Evolutionary conservation across 2,329 filamentous ascomycete genomes (phyloP).

Genomic region (Lachnellula suecica): DNA sequence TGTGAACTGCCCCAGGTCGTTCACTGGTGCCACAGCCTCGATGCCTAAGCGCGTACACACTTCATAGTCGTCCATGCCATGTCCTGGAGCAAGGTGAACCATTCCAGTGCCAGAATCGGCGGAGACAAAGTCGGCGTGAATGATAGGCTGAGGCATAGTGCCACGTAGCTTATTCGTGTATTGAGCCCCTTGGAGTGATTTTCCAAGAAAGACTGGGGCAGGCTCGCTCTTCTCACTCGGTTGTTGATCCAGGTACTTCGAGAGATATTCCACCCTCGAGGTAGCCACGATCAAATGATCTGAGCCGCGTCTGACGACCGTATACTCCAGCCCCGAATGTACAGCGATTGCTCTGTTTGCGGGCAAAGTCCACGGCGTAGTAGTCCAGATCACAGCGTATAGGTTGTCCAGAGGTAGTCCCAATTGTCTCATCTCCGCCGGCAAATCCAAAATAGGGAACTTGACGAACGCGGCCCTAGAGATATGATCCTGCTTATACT

Average conservation of each 20-base stretch:
- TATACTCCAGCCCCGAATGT: constrained; percentile 72
- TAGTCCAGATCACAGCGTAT: constrained; percentile 95
- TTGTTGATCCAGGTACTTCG: constrained; percentile 37
- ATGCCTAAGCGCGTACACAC: constrained; percentile 72
- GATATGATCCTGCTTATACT: constrained; percentile 74
- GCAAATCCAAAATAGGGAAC: constrained; percentile 62
- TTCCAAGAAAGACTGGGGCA: constrained; percentile 58
- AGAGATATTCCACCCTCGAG: constrained; percentile 63
- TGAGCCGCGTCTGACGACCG: constrained; percentile 56
- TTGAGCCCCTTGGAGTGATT: constrained; percentile 60
- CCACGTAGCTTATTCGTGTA: constrained; percentile 73
- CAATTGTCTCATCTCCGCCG: constrained; percentile 41
- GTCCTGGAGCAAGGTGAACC: constrained; percentile 92
- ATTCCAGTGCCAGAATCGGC: constrained; percentile 88
- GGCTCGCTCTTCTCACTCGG: too few species aligned
- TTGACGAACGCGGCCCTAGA: constrained; percentile 77
- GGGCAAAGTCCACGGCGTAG: constrained; percentile 94
- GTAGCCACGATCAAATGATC: constrained; percentile 71
- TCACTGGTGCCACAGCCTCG: constrained; percentile 76
- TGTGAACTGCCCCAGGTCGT: constrained; percentile 80
- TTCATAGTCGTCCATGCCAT: constrained; percentile 95
- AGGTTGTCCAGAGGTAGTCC: constrained; percentile 45
- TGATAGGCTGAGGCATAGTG: constrained; percentile 62
- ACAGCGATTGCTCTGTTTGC: constrained; percentile 90
- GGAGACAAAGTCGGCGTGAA: constrained; percentile 87